Conservation (phyloP, 169 alveolate genomes). For the Plasmodium knowlesi region DNA sequence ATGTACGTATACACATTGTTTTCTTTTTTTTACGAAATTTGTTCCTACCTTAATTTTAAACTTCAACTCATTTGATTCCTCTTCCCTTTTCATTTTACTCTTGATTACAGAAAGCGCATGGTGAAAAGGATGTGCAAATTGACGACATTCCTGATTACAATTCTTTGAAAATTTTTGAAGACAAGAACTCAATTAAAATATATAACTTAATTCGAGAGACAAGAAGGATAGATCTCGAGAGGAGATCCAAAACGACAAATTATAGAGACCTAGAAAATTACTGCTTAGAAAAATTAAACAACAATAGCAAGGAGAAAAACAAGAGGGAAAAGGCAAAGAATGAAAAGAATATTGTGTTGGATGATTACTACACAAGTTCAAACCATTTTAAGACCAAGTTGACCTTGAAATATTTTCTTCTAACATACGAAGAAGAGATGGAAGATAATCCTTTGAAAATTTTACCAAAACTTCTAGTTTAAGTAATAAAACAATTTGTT, state of each 20-base stretch:
- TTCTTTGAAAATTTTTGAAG: constrained; percentile 44
- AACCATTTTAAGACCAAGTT: constrained; percentile 49
- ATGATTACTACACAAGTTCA: constrained; percentile 54
- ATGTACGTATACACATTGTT: neutral
- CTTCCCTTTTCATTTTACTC: neutral
- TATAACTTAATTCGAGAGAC: constrained; percentile 37
- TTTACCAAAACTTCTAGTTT: constrained; percentile 30
- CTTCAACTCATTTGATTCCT: neutral
- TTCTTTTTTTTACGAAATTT: neutral
- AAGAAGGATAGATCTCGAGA: constrained; percentile 9
- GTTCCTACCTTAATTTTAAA: neutral
- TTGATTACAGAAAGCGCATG: constrained; percentile 1
- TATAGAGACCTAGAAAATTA: constrained; percentile 57
- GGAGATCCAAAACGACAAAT: constrained; percentile 19
- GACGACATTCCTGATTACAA: constrained; percentile 58
- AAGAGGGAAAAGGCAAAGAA: neutral
- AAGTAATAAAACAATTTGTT: neutral
- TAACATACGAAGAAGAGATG: constrained; percentile 63
- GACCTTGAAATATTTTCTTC: constrained; percentile 36
- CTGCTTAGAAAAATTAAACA: constrained; percentile 29
- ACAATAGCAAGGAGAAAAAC: constrained; percentile 1
- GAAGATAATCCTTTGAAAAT: constrained; percentile 52
- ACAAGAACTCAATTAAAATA: constrained; percentile 25
- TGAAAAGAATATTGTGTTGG: constrained; percentile 9
- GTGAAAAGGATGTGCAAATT: constrained; percentile 22